Conservation (phyloP, 805 yeast species). For the Ogataea naganishii region DNA sequence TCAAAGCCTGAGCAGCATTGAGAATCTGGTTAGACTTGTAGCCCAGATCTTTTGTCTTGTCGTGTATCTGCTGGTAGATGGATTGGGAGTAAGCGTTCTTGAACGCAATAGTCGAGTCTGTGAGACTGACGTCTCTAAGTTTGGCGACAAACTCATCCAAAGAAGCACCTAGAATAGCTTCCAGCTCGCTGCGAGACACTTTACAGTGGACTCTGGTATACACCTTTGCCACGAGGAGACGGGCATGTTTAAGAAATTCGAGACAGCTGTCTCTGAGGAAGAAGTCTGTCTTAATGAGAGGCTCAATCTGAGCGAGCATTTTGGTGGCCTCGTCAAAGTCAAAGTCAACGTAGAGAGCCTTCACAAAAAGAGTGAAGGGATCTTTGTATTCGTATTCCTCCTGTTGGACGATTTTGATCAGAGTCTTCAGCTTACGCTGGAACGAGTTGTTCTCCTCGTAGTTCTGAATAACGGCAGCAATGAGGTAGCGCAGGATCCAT, state of each 20-base stretch:
- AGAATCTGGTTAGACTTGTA: conserved; percentile 52
- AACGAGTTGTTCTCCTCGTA: conserved; percentile 7
- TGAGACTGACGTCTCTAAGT: conserved; percentile 14
- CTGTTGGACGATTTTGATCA: conserved; percentile 47
- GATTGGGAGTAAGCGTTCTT: conserved; percentile 45
- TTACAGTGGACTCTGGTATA: conserved; percentile 45
- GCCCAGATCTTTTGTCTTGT: conserved; percentile 56
- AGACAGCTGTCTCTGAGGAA: conserved; percentile 38
- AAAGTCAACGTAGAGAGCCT: conserved; percentile 46
- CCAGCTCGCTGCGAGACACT: conserved; percentile 26
- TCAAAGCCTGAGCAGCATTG: conserved; percentile 37
- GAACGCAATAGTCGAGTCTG: conserved; percentile 29
- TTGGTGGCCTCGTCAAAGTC: conserved; percentile 46
- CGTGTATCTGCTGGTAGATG: conserved; percentile 60
- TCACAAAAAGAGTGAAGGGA: conserved; percentile 51
- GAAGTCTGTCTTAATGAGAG: conserved; percentile 45
- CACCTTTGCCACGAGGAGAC: conserved; percentile 39
- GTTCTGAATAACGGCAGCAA: conserved; percentile 42
- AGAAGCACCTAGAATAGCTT: conserved; percentile 34
- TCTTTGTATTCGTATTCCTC: conserved; percentile 60
- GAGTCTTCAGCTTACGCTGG: conserved; percentile 49
- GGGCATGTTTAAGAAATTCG: conserved; percentile 35
- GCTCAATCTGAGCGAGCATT: conserved; percentile 38
- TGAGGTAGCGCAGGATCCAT: conserved; percentile 59
- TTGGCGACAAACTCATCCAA: conserved; percentile 25